phyloP scores from a whole-genome alignment of 2,329 filamentous ascomycete species.

The Ascochyta viciae-villosae region DNA sequence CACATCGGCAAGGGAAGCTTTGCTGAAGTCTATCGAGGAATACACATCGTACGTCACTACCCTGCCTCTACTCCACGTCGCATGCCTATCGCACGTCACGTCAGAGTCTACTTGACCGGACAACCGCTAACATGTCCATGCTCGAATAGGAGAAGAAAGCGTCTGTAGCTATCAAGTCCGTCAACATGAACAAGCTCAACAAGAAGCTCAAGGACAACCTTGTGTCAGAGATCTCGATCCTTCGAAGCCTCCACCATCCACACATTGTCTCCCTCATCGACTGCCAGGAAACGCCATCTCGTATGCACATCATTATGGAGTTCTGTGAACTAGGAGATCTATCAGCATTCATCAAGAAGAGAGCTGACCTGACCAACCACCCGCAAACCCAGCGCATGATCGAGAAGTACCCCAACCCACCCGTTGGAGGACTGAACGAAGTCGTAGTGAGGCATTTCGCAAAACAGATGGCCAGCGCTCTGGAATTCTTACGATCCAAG shows the following conservation, averaged over 20 bases:
- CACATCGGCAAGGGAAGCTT: conserved; percentile 98
- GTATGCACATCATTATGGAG: conserved; percentile 98
- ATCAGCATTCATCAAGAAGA: conserved; percentile 94
- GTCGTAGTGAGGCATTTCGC: conserved; percentile 96
- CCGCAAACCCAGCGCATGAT: conserved; percentile 89
- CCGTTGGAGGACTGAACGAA: conserved; percentile 88
- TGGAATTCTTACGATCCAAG: conserved; percentile 83
- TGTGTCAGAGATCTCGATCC: conserved; percentile 92
- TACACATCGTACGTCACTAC: conserved; percentile 73
- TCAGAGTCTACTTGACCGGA: neutral
- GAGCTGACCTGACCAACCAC: conserved; percentile 79
- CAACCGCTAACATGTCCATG: neutral
- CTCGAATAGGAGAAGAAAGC: conserved; percentile 72
- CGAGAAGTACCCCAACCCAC: conserved; percentile 85
- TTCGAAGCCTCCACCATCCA: conserved; percentile 91
- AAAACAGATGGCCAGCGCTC: conserved; percentile 90
- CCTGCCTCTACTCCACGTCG: neutral
- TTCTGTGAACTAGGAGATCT: conserved; percentile 96
- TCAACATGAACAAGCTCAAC: conserved; percentile 88
- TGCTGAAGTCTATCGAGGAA: conserved; percentile 89
- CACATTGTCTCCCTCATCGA: conserved; percentile 97
- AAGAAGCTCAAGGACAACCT: conserved; percentile 97
- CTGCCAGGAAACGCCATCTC: conserved; percentile 83
- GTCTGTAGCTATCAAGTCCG: conserved; percentile 94
- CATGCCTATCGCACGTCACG: neutral